phyloP scores from a whole-genome alignment of 306 rosid genomes.

The Prunus mume region DNA sequence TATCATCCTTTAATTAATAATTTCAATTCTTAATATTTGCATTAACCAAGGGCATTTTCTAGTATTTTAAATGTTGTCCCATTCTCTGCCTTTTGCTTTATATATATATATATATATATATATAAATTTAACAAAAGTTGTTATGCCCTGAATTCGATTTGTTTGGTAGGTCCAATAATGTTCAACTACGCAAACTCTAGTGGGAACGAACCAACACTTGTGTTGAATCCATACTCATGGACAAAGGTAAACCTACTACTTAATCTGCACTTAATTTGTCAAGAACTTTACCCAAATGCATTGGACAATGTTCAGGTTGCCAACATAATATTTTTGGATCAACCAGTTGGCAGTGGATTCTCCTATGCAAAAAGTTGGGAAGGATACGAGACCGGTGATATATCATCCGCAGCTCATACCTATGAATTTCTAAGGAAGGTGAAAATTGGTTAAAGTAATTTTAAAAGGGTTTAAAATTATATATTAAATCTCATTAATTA shows the following conservation, averaged over 20 bases:
- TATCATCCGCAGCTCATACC: slow-evolving; percentile 20
- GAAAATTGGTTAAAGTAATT: too few relatives aligned
- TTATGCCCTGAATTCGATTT: too few relatives aligned
- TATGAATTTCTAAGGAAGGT: slow-evolving; percentile 44
- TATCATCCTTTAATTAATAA: too few relatives aligned
- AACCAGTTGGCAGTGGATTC: slow-evolving; percentile 49
- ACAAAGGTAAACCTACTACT: slow-evolving; percentile 15
- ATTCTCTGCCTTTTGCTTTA: too few relatives aligned
- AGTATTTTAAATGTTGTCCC: too few relatives aligned
- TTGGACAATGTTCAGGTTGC: slow-evolving; percentile 2
- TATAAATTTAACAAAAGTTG: too few relatives aligned
- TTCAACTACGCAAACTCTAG: slow-evolving; percentile 18
- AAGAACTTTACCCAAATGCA: neutral
- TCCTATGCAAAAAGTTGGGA: slow-evolving; percentile 27
- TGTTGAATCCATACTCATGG: slow-evolving; percentile 43
- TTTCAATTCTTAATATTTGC: too few relatives aligned
- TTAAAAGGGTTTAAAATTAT: too few relatives aligned
- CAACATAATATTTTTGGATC: slow-evolving; percentile 44
- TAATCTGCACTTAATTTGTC: too few relatives aligned
- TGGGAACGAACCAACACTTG: slow-evolving; percentile 33
- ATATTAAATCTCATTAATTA: too few relatives aligned
- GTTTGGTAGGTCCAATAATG: slow-evolving; percentile 33
- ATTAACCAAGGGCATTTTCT: too few relatives aligned
- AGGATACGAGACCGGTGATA: slow-evolving; percentile 27
- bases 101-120: too few relatives aligned